Evolutionary conservation across 192 early-diverging fungal genomes (phyloP).

Genomic region (Coemansia sp.): DNA sequence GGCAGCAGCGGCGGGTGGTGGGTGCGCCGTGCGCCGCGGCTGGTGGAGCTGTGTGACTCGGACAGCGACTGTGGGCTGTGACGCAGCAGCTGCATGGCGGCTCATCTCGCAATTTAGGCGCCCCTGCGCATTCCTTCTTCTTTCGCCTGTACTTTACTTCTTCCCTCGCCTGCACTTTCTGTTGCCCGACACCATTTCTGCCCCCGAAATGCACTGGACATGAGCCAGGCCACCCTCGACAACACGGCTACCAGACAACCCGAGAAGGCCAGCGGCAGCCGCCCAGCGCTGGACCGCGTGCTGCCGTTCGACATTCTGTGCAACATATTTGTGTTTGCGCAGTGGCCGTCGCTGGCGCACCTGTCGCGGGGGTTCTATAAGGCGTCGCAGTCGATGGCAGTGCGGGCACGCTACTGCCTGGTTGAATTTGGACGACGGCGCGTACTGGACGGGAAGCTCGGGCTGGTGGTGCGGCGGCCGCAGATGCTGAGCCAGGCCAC

Average conservation of each 20-base stretch:
- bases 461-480: constrained; percentile 35
- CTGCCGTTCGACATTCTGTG: constrained; percentile 52
- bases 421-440: constrained; percentile 37
- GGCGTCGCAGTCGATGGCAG: constrained; percentile 34
- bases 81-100: background rate
- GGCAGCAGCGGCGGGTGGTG: background rate
- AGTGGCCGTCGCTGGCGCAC: constrained; percentile 45
- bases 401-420: constrained; percentile 44
- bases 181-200: constrained; percentile 1
- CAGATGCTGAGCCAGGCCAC: constrained; percentile 29
- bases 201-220: background rate
- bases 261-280: background rate
- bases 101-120: background rate
- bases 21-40: background rate
- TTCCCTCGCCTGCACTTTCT: constrained; percentile 6
- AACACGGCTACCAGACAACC: background rate
- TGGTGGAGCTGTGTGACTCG: constrained; percentile 9
- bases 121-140: background rate
- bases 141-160: background rate
- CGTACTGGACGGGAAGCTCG: constrained; percentile 39
- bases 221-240: background rate
- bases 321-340: constrained; percentile 47
- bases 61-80: constrained; percentile 5
- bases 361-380: constrained; percentile 36
- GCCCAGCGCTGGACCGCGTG: constrained; percentile 17